A percentile compares a stretch with the other conserved stretches of the same genome.
phyloP scores from a whole-genome alignment of 73 alveolate genomes.

The Tetrahymena elliotti region DNA sequence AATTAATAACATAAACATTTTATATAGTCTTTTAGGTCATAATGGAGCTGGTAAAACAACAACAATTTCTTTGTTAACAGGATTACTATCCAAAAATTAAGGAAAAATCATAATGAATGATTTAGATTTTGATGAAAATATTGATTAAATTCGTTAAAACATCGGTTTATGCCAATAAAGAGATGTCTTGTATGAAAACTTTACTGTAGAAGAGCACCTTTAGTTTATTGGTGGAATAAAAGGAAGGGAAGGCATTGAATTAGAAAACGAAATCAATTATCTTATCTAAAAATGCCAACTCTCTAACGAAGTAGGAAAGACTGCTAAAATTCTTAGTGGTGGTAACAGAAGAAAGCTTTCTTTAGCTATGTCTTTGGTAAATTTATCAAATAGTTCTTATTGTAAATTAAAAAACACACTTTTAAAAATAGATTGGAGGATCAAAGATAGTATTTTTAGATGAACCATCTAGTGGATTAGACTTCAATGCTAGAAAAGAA shows the following conservation, averaged over 20 bases:
- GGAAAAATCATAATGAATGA: conserved; percentile 60
- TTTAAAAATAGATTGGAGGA: conserved; percentile 53
- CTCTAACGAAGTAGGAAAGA: conserved; percentile 39
- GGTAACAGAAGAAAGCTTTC: conserved; percentile 90
- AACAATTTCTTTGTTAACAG: conserved; percentile 82
- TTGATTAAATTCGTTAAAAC: conserved; percentile 61
- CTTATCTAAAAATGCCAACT: conserved; percentile 59
- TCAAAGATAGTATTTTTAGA: conserved; percentile 80
- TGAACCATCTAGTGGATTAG: conserved; percentile 96
- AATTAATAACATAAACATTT: conserved; percentile 52
- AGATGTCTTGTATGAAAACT: conserved; percentile 77
- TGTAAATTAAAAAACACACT: background rate
- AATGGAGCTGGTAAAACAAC: conserved; percentile 99
- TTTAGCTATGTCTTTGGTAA: conserved; percentile 71
- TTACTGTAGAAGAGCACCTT: conserved; percentile 72
- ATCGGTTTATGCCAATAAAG: conserved; percentile 98
- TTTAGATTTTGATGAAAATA: conserved; percentile 48
- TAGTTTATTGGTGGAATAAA: conserved; percentile 55
- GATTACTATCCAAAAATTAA: conserved; percentile 43
- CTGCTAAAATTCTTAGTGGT: conserved; percentile 70
- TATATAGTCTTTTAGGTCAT: conserved; percentile 89
- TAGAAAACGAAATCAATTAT: conserved; percentile 47
- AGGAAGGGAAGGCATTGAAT: conserved; percentile 13
- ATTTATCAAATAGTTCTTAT: background rate
- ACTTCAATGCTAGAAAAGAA: conserved; percentile 76